A percentile compares a stretch with the other conserved stretches of the same genome.
phyloP scores from a whole-genome alignment of 108 stramenopile species.

The Pseudonitzschia pungens region DNA sequence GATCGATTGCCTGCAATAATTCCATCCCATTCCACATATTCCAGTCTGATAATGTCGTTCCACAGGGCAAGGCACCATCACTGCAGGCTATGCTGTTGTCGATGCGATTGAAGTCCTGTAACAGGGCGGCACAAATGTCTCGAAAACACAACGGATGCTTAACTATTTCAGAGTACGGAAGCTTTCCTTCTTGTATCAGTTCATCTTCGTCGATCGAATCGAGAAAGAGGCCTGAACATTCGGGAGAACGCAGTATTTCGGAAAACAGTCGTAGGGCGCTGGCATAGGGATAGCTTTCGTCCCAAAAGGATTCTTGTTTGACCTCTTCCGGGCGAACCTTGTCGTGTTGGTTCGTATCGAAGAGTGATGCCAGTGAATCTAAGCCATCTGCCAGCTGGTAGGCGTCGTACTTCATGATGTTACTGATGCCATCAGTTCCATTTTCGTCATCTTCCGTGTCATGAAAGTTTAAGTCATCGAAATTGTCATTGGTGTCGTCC shows the following conservation, averaged over 20 bases:
- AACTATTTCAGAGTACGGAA: conserved; percentile 44
- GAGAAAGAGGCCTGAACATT: conserved; percentile 40
- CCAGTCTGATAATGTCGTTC: conserved; percentile 37
- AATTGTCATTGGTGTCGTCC: conserved; percentile 19
- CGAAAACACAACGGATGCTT: conserved; percentile 64
- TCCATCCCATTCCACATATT: conserved; percentile 71
- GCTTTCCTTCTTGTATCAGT: conserved; percentile 27
- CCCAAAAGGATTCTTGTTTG: conserved; percentile 1
- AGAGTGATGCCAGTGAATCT: conserved; percentile 37
- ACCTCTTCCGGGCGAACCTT: conserved; percentile 26
- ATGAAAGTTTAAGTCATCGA: conserved; percentile 23
- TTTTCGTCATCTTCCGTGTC: neutral
- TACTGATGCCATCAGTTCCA: neutral
- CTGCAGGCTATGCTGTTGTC: conserved; percentile 19
- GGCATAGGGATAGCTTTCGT: neutral
- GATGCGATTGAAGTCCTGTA: conserved; percentile 29
- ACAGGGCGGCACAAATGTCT: conserved; percentile 50
- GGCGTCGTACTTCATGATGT: conserved; percentile 23
- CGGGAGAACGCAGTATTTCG: conserved; percentile 40
- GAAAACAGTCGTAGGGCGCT: conserved; percentile 42
- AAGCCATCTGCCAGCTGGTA: conserved; percentile 30
- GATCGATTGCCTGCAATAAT: conserved; percentile 67
- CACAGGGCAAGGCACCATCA: conserved; percentile 38
- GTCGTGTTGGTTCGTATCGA: conserved; percentile 29
- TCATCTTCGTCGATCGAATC: conserved; percentile 50